Base-by-base conservation (phyloP, 768 basidiomycete species). In the Leccinum disarticulatum region DNA sequence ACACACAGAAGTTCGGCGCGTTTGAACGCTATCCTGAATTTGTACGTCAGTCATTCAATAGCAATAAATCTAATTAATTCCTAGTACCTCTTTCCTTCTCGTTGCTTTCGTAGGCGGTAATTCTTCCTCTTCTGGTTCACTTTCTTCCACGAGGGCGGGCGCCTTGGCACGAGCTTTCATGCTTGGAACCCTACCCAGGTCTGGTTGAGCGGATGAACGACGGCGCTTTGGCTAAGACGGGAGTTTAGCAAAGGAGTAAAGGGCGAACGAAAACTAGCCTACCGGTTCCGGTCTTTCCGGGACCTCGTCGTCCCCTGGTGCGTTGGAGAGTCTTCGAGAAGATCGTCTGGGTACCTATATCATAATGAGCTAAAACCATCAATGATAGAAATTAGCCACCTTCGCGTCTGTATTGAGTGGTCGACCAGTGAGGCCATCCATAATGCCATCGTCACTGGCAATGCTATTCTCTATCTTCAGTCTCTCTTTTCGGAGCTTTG, bases 381-480 rank as follows among this genome's bases (percentile, higher is more conserved):
- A 53, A 50, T 60, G 61, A 31, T 13, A 53, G 52, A 51, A 53
- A 51, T 55, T 36, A 3, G 64, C 71, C 52, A 85, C 86, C 77
- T 80, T 81, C 52, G 70, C 67, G 52, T 73, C 76, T 49, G 76
- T 79, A 65, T 73, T 78, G 60, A 93, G 72, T 36, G 82, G 87
- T 69, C 81, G 73, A n/a, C 92, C 92, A 7, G 92, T 93, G n/a
- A 86, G 62, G 22, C 92, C 92, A 71, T 94, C 90, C 41, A 78
- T 84, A 55, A 94, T 93, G 5, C 91, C 92, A 57, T 91, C 87
- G 61, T 90, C 88, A 66, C 90, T 93, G 6, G 93, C 86, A 54
- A 81, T 72, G 63, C 88, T 91, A 54, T 84, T 86, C 70, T 85
- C 82, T 62, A 79, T 83, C 76, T 84, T 85, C 41, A 86, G 58